Conservation (phyloP, 2,329 filamentous ascomycete species). For the Fusarium sp. region DNA sequence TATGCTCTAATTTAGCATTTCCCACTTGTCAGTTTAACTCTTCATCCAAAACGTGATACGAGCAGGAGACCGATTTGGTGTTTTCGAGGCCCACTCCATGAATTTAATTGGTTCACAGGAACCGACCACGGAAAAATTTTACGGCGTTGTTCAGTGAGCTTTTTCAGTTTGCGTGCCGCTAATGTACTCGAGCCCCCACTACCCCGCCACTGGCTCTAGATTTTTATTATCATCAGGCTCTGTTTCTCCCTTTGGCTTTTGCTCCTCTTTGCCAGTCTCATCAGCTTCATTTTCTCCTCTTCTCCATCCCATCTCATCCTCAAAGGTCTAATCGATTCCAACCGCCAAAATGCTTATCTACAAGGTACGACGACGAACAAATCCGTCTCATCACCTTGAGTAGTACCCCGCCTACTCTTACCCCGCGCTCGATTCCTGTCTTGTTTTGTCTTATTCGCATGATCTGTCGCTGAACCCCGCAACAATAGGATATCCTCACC, state of each 20-base stretch:
- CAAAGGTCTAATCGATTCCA: slow-evolving; percentile 39
- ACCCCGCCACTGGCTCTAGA: slow-evolving; percentile 42
- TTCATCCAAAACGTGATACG: neutral
- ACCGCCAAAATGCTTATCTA: slow-evolving; percentile 77
- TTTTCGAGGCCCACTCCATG: neutral
- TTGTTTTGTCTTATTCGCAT: slow-evolving; percentile 21
- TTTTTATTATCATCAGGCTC: slow-evolving; percentile 44
- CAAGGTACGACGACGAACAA: slow-evolving; percentile 61
- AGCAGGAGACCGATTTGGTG: neutral
- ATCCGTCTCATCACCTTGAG: neutral
- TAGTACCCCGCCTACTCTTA: slow-evolving; percentile 14
- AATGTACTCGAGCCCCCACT: slow-evolving; percentile 33
- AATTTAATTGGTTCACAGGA: neutral
- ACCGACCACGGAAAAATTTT: slow-evolving; percentile 17
- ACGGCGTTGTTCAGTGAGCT: slow-evolving; percentile 5
- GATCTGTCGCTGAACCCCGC: slow-evolving; percentile 45
- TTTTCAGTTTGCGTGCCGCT: slow-evolving; percentile 25
- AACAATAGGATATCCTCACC: slow-evolving; percentile 81
- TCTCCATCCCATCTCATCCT: slow-evolving; percentile 21
- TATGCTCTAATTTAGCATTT: neutral
- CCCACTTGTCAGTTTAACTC: neutral
- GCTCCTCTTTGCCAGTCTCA: slow-evolving; percentile 32
- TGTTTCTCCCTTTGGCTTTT: slow-evolving; percentile 30
- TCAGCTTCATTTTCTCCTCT: slow-evolving; percentile 28
- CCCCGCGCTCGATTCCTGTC: slow-evolving; percentile 33